Base-by-base conservation (phyloP, 2,329 filamentous ascomycete species). In the Gaeumannomyces sp. region DNA sequence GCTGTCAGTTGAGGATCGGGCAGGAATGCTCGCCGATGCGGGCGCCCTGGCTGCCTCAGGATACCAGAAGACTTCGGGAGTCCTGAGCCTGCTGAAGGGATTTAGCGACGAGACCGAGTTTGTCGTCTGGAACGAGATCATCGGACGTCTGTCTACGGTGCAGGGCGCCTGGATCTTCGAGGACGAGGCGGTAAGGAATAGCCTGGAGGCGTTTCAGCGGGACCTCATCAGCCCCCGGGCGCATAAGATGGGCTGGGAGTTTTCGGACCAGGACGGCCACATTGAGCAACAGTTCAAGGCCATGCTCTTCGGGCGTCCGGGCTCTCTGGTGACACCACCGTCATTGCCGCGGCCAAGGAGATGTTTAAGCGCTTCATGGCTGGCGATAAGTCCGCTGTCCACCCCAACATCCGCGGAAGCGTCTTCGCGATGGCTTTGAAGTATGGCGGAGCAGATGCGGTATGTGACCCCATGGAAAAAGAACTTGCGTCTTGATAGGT, bases 221-320 rank as follows among this genome's bases (percentile, higher is more conserved):
- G 85, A 91, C 14, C 83, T 98, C 28, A 85, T 91, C 66, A 89
- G 88, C 72, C 81, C 85, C 70, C 94, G 93, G 76, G 89, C 93
- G 0, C 93, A 97, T 75, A 85, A 93, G 73, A 79, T 96, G 59
- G 94, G 94, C 66, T 98, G 94, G 94, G 79, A 86, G 19, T 97
- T 98, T 77, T 89, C 86, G 33, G 90, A 93, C 31, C 84, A 83
- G 4, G 94, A 98, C 71, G 92, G 90, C 62, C 93, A 97, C 74
- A 89, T 97, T 69, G 84, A 93, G 75, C 93, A 97, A 76, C 93
- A 97, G 75, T 96, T 97, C 84, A 98, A 98, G 82, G 88, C 88
- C 19, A 85, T 97, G 74, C 85, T 97, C 75, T 98, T 98, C 74
- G 90, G 91, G 86, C 84, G 70, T 92, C 94, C 62, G 94, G 93